phyloP scores from a whole-genome alignment of 2,329 filamentous ascomycete species.

The Lecanicillium sp. region DNA sequence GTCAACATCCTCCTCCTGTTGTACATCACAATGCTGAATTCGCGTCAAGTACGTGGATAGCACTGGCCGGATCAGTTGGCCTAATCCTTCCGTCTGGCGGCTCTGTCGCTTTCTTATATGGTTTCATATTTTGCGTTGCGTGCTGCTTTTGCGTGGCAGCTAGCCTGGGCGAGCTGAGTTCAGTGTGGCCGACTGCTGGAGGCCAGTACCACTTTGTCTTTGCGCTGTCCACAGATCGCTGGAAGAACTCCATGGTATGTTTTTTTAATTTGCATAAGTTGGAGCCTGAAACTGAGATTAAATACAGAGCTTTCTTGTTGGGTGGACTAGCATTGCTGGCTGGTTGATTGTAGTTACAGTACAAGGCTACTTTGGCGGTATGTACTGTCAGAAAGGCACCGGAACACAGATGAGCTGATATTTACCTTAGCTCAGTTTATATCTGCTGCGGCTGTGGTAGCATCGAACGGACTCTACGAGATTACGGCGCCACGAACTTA shows the following conservation, averaged over 20 bases:
- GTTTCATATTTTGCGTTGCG: constrained; percentile 36
- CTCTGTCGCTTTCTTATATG: constrained; percentile 33
- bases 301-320: constrained; percentile 31
- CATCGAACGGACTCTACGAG: constrained; percentile 26
- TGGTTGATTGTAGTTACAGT: constrained; percentile 37
- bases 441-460: constrained; percentile 31
- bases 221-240: constrained; percentile 27
- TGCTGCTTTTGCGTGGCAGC: constrained; percentile 33
- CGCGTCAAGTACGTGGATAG: constrained; percentile 20
- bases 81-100: constrained; percentile 32
- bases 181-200: constrained; percentile 37
- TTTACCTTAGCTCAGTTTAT: constrained; percentile 29
- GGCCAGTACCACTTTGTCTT: constrained; percentile 38
- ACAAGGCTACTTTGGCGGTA: constrained; percentile 33
- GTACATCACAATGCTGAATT: background rate
- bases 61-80: constrained; percentile 33
- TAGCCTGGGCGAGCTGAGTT: constrained; percentile 32
- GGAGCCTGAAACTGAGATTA: too few relatives aligned
- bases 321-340: constrained; percentile 36
- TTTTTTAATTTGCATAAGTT: background rate
- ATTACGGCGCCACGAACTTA: constrained; percentile 31
- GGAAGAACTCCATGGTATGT: constrained; percentile 27
- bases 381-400: background rate
- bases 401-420: background rate
- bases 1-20: background rate